These are phyloP conservation scores for Cucurbita argyrosperma DNA, from an alignment of 306 rosid species.

Conservation along the genomic window DNA sequence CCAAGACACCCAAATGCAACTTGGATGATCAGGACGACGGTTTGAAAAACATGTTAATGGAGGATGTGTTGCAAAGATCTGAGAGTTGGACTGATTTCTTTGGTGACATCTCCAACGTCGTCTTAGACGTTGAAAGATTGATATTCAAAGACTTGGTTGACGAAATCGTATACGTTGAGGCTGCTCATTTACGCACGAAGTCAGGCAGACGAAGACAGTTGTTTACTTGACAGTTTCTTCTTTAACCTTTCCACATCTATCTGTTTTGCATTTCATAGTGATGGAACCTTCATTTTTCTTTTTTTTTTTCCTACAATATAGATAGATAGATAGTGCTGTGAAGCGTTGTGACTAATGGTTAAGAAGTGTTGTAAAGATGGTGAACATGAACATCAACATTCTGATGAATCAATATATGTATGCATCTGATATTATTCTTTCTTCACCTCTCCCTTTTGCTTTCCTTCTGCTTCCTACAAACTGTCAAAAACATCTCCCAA, in stretches of 20 bases:
- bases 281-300: background rate
- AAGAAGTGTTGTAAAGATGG: constrained; percentile 5
- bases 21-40: constrained; percentile 44
- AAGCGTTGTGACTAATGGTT: background rate
- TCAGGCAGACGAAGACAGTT: constrained; percentile 47
- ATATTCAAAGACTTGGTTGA: constrained; percentile 72
- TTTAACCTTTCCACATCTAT: background rate
- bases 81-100: constrained; percentile 58
- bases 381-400: background rate
- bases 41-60: constrained; percentile 31
- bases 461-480: background rate
- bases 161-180: constrained; percentile 64
- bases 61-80: constrained; percentile 52
- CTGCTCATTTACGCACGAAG: constrained; percentile 42
- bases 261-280: background rate
- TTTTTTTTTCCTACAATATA: background rate
- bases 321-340: constrained; percentile 2
- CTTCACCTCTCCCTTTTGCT: background rate
- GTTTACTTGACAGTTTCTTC: constrained; percentile 4
- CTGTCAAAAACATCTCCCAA: background rate
- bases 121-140: constrained; percentile 58
- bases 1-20: constrained; percentile 26
- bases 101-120: constrained; percentile 45
- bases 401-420: background rate
- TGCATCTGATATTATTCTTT: background rate